These are phyloP conservation scores for Trichoderma asperellum DNA, from an alignment of 2,329 filamentous ascomycete genomes.

Conservation along the genomic window DNA sequence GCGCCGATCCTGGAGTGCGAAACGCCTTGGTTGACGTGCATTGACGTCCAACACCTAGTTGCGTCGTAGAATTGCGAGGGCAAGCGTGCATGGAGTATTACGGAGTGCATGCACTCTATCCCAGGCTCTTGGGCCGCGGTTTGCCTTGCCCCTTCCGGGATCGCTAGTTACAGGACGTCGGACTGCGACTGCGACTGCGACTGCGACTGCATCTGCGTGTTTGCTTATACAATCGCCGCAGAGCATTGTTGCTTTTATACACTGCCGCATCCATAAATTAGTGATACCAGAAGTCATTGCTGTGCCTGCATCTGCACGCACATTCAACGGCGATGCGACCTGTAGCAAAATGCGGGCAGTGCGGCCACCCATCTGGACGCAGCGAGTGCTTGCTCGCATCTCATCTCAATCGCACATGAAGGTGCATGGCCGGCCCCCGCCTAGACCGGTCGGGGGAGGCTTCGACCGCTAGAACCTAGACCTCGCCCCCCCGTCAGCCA, in stretches of 20 bases:
- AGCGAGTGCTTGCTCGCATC: neutral
- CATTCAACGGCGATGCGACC: neutral
- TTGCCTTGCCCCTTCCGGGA: neutral
- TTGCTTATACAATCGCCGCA: neutral
- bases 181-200: neutral
- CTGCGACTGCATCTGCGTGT: neutral
- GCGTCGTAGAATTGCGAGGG: neutral
- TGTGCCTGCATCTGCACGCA: neutral
- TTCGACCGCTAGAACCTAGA: conserved; percentile 15
- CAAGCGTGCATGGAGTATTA: neutral
- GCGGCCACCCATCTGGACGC: neutral
- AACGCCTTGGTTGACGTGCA: conserved; percentile 22
- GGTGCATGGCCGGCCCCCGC: neutral
- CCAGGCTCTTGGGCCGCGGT: neutral
- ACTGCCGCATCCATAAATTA: neutral
- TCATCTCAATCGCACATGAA: conserved; percentile 16
- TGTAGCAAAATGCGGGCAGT: neutral
- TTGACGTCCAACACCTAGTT: conserved; percentile 9
- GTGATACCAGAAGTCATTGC: neutral
- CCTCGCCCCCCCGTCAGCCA: conserved; percentile 6
- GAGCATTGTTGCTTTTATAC: neutral
- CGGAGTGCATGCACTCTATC: neutral
- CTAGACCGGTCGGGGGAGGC: conserved; percentile 17
- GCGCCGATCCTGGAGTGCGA: conserved; percentile 18
- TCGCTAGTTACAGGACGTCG: neutral